Conservation (phyloP, 1,284 basidiomycete genomes). For the Leccinum angustisporum region DNA sequence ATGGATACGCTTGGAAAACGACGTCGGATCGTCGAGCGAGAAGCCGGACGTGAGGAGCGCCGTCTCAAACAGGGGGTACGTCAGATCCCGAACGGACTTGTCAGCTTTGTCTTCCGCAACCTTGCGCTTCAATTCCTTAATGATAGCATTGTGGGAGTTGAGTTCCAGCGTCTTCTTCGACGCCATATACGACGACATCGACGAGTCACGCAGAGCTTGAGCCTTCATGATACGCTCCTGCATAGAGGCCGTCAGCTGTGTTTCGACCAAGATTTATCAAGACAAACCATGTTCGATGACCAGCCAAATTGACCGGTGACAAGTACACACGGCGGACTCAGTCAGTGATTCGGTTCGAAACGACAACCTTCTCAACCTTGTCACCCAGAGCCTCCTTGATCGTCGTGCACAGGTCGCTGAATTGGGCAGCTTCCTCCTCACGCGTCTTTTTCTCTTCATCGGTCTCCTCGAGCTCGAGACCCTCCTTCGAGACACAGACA, state of each 20-base stretch:
- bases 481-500: slow-evolving; percentile 98
- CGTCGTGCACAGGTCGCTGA: slow-evolving; percentile 87
- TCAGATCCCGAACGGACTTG: slow-evolving; percentile 97
- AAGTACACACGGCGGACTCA: slow-evolving; percentile 94
- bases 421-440: slow-evolving; percentile 86
- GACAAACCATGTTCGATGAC: slow-evolving; percentile 94
- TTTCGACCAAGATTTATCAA: background rate
- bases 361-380: slow-evolving; percentile 99
- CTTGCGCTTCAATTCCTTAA: slow-evolving; percentile 96
- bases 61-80: slow-evolving; percentile 95
- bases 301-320: slow-evolving; percentile 99
- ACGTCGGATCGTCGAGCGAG: slow-evolving; percentile 92
- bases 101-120: slow-evolving; percentile 96
- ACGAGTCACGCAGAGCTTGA: slow-evolving; percentile 96
- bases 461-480: slow-evolving; percentile 98
- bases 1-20: slow-evolving; percentile 95
- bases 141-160: slow-evolving; percentile 91
- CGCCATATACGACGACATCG: slow-evolving; percentile 99
- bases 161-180: slow-evolving; percentile 99
- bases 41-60: slow-evolving; percentile 93
- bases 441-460: slow-evolving; percentile 94
- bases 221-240: slow-evolving; percentile 99
- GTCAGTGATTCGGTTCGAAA: slow-evolving; percentile 97
- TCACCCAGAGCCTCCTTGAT: slow-evolving; percentile 99
- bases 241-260: slow-evolving; percentile 13